Base-by-base conservation (phyloP, 2,329 filamentous ascomycete species). In the Dothideomycetidae sp. region DNA sequence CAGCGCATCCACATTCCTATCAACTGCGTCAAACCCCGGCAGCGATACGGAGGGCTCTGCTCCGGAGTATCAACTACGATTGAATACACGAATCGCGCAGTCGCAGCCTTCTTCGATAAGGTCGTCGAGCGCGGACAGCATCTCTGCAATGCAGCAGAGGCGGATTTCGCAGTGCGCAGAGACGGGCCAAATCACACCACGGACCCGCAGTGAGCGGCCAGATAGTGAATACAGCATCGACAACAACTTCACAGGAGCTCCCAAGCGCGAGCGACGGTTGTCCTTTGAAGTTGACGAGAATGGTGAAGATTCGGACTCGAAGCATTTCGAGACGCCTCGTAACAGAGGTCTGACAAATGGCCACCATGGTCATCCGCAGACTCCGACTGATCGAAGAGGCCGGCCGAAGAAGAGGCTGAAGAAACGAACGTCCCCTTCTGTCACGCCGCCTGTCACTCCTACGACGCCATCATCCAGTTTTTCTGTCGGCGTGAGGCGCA, bases 161-260 rank as follows among this genome's bases (percentile, higher is more conserved):
- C 62, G 64, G 19, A 50, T 63, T 37, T 67, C 64, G 4, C 64
- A 66, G 44, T 63, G 63, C 19, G 64, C 64, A 12, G 64, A 68
- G 49, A 67, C 62, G 23, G 64, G 64, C 11, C 64, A 67, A 43
- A 53, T 68, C 32, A 57, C 56, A 17, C 59, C 58, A 14, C 46
- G 60, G 42, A 52, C 56, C 26, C 57, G 58, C 39, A 53, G 49
- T 44, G 36, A 33, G 10, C 15, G 36, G 2, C 16, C 33, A 3
- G 29, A 32, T 10, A 10, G 17, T 15, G 36, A 38, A 26, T 26
- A 7, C 7, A 26, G 21, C 21, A 7, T 26, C 7, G 21, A 26
- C 21, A n/a, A n/a, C 21, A 7, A 7, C 7, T n/a, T n/a, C 7
- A 26, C n/a, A n/a, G 21, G n/a, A 7, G n/a, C 7, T 7, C 21